These are phyloP conservation scores for Nicotiana undulata DNA, from an alignment of 257 asterid genomes.

Conservation along the genomic window DNA sequence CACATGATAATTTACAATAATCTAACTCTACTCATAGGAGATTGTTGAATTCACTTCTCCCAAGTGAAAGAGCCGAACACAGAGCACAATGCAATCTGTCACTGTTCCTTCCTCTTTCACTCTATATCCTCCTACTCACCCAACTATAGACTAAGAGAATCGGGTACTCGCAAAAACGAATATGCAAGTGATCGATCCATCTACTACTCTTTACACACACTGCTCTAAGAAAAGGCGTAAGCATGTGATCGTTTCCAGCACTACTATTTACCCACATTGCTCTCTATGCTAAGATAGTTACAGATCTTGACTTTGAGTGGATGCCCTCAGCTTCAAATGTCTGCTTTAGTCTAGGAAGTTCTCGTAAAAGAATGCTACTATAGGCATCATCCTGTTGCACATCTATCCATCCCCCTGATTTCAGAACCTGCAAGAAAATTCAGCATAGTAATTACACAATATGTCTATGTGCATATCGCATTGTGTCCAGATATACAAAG, in stretches of 20 bases:
- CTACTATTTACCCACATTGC: not conserved
- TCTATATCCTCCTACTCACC: not conserved
- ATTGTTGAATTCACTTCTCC: too few species aligned
- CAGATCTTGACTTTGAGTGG: not conserved
- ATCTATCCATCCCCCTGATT: constrained; percentile 42
- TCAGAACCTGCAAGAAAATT: constrained; percentile 48
- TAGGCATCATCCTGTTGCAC: constrained; percentile 59
- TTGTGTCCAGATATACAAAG: not conserved
- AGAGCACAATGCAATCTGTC: not conserved
- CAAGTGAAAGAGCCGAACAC: too few species aligned
- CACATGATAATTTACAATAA: not conserved
- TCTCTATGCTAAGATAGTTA: not conserved
- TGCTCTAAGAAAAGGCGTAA: not conserved
- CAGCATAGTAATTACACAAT: not conserved
- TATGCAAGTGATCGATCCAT: not conserved
- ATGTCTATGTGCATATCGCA: not conserved
- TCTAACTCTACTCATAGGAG: not conserved
- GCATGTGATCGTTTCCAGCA: not conserved
- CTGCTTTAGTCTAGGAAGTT: constrained; percentile 35
- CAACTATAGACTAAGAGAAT: not conserved
- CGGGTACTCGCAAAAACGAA: not conserved
- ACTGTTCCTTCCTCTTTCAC: not conserved
- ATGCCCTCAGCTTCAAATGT: constrained; percentile 8
- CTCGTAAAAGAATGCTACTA: constrained; percentile 38
- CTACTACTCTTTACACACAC: not conserved